phyloP scores from a whole-genome alignment of 495 filamentous ascomycete species.

The Penicillium dipodomyicola region DNA sequence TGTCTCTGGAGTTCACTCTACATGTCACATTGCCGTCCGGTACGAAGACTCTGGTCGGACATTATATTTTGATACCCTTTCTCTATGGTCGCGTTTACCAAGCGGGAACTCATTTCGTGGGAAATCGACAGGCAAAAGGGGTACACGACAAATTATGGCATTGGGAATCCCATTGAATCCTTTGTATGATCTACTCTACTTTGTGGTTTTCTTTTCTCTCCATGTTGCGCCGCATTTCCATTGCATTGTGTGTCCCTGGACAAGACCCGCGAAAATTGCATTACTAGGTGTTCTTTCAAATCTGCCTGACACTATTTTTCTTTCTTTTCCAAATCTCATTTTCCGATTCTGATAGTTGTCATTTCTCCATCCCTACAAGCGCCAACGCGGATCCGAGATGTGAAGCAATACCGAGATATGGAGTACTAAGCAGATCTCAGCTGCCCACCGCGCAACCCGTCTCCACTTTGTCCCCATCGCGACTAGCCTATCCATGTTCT shows the following conservation, averaged over 20 bases:
- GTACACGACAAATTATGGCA: slow-evolving; percentile 10
- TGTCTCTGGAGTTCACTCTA: slow-evolving; percentile 12
- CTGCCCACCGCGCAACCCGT: slow-evolving; percentile 8
- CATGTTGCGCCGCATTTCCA: background rate
- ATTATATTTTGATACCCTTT: slow-evolving; percentile 35
- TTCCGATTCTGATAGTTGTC: background rate
- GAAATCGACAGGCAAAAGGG: slow-evolving; percentile 15
- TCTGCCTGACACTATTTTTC: background rate
- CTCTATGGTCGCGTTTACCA: slow-evolving; percentile 21
- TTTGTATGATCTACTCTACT: slow-evolving; percentile 3
- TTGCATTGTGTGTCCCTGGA: background rate
- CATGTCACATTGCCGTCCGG: slow-evolving; percentile 13
- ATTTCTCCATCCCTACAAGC: background rate
- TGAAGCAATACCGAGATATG: background rate
- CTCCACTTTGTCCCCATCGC: slow-evolving; percentile 7
- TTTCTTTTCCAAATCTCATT: background rate
- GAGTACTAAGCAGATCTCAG: background rate
- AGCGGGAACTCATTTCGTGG: slow-evolving; percentile 12
- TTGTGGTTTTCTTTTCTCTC: slow-evolving; percentile 1
- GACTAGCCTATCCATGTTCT: slow-evolving; percentile 14
- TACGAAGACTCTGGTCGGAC: slow-evolving; percentile 20
- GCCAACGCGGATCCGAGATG: background rate
- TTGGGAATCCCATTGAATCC: slow-evolving; percentile 7
- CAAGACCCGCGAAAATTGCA: slow-evolving; percentile 4
- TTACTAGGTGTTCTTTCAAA: slow-evolving; percentile 7